phyloP scores from a whole-genome alignment of 2,329 filamentous ascomycete species.

The Coleophoma eucalyptorum region DNA sequence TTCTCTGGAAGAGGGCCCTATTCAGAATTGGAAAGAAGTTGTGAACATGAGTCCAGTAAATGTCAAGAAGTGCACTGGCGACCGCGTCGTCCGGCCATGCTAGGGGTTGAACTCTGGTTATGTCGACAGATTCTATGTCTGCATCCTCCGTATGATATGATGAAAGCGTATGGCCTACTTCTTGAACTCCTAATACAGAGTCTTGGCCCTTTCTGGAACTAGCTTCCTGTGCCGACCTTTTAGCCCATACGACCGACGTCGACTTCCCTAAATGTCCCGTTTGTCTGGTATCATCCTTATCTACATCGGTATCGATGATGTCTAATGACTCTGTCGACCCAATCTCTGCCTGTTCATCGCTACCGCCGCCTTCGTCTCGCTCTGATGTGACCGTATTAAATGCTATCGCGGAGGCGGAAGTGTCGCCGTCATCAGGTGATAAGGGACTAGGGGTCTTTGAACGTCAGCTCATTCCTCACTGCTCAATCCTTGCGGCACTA shows the following conservation, averaged over 20 bases:
- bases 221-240: conserved; percentile 11
- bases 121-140: conserved; percentile 14
- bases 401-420: neutral
- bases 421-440: conserved; percentile 1
- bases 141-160: conserved; percentile 20
- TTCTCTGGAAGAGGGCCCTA: conserved; percentile 9
- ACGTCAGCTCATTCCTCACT: no score
- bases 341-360: conserved; percentile 11
- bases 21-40: conserved; percentile 15
- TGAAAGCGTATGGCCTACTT: conserved; percentile 2
- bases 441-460: conserved; percentile 5
- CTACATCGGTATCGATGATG: conserved; percentile 15
- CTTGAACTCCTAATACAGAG: neutral
- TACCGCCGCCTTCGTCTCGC: conserved; percentile 1
- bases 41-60: conserved; percentile 20
- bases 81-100: conserved; percentile 14
- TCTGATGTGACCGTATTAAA: conserved; percentile 3
- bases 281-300: conserved; percentile 16
- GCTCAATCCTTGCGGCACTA: neutral
- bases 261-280: conserved; percentile 19
- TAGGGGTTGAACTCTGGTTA: conserved; percentile 10
- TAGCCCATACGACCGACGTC: conserved; percentile 18
- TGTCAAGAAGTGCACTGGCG: conserved; percentile 11
- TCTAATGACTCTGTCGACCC: conserved; percentile 23
- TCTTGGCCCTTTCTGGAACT: neutral